phyloP scores from a whole-genome alignment of 768 basidiomycete genomes.

The Podaxis sp. region DNA sequence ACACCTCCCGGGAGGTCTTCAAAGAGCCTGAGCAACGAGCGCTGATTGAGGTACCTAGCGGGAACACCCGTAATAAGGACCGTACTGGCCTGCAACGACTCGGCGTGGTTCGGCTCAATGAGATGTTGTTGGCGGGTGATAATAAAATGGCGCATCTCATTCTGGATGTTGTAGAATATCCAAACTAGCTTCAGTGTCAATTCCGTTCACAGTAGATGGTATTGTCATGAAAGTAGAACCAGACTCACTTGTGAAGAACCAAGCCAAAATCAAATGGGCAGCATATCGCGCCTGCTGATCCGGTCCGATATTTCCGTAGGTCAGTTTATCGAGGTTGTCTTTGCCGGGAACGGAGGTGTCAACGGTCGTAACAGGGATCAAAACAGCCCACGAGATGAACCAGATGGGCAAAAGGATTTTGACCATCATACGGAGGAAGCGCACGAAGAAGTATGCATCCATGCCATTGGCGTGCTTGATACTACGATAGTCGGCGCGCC shows the following conservation, averaged over 20 bases:
- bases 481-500: slow-evolving; percentile 56
- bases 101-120: slow-evolving; percentile 69
- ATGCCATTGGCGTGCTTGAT: slow-evolving; percentile 74
- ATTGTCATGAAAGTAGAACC: background rate
- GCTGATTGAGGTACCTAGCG: slow-evolving; percentile 68
- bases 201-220: background rate
- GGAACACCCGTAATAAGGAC: slow-evolving; percentile 92
- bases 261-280: slow-evolving; percentile 78
- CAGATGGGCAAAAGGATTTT: slow-evolving; percentile 87
- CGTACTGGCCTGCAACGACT: slow-evolving; percentile 84
- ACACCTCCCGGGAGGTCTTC: slow-evolving; percentile 89
- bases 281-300: slow-evolving; percentile 60
- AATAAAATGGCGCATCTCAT: slow-evolving; percentile 82
- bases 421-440: slow-evolving; percentile 84
- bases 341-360: slow-evolving; percentile 46
- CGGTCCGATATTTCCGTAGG: slow-evolving; percentile 73
- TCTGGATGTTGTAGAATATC: slow-evolving; percentile 80
- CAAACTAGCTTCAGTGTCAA: slow-evolving; percentile 50
- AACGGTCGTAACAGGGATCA: slow-evolving; percentile 73
- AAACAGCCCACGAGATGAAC: slow-evolving; percentile 83
- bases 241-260: slow-evolving; percentile 72
- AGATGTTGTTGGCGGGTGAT: slow-evolving; percentile 80
- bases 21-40: slow-evolving; percentile 67
- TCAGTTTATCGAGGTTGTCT: slow-evolving; percentile 66
- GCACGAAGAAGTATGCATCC: slow-evolving; percentile 93